Evolutionary conservation across 1,139 yeast species (phyloP), one percentile per base, ranked within the genome.

Genomic region (Diutina catenulata): DNA sequence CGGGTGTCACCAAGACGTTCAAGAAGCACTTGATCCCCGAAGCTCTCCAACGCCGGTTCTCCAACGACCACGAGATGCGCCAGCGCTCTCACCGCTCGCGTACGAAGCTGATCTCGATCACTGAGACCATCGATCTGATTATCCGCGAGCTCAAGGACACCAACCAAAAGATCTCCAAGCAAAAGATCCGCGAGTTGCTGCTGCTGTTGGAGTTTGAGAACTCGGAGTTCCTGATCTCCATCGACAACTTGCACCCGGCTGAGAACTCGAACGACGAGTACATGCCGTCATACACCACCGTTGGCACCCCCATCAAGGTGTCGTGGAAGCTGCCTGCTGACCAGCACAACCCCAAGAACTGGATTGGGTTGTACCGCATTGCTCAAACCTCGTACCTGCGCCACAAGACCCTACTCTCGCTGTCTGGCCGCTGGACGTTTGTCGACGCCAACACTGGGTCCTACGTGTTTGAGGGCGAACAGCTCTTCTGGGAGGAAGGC

Each of bases 281-380:
- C 14, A 33, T 41, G 24, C 57, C 56, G 27, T 13, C 20, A 10
- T 59, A 43, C 38, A 45, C 54, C 2, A 49, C 49, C 11, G 50
- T 75, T 41, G 81, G 88, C 2, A 55, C 65, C 15, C 74, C 83
- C 3, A 68, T 84, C 24, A 55, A 55, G 16, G 69, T 81, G 9
- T 51, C 57, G 20, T 82, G 84, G 80, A 56, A 58, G 25, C 62
- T 80, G 0, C 84, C 84, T 8, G 54, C 54, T 5, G 53, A 54
- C 14, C 48, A 61, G 22, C 66, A 62, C 40, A 56, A 64, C 3
- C 32, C 50, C 1, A 66, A 64, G 37, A 93, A 82, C 52, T 83
- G 95, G 95, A 70, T 83, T 45, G 94, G 93, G 1, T 59, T 83
- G 37, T 84, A 83, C 57, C 74, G 73, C 41, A 69, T 80, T 15